Conservation (phyloP, 306 rosid species). For the Sophora flavescens region DNA sequence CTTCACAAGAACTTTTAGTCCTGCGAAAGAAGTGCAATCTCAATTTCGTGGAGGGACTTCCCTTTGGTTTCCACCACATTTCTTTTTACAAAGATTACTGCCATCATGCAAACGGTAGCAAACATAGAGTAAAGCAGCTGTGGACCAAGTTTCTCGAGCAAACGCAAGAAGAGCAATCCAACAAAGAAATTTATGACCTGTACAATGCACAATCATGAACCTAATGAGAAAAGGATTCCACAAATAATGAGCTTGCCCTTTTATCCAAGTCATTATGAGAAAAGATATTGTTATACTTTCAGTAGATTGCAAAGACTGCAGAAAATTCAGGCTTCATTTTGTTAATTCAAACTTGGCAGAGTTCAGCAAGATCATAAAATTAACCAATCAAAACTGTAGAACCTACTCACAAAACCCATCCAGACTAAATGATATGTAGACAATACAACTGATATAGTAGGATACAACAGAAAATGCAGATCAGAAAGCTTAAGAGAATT, state of each 20-base stretch:
- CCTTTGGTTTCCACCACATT: constrained; percentile 97
- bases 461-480: constrained; percentile 3
- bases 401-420: neutral
- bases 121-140: constrained; percentile 81
- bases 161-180: constrained; percentile 85
- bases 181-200: constrained; percentile 97
- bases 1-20: constrained; percentile 53
- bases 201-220: constrained; percentile 32
- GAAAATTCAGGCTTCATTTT: constrained; percentile 29
- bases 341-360: constrained; percentile 15
- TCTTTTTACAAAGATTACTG: constrained; percentile 83
- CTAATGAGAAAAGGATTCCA: constrained; percentile 31
- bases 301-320: constrained; percentile 11
- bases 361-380: constrained; percentile 24
- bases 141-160: constrained; percentile 84
- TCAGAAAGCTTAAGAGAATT: constrained; percentile 49
- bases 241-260: constrained; percentile 19
- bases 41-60: constrained; percentile 95
- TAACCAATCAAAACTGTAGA: neutral
- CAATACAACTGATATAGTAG: constrained; percentile 19
- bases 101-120: constrained; percentile 75
- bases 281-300: constrained; percentile 18
- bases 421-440: constrained; percentile 13
- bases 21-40: constrained; percentile 94
- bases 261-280: neutral